Base-by-base conservation (phyloP, 2,329 filamentous ascomycete species). In the Fusarium sp. region DNA sequence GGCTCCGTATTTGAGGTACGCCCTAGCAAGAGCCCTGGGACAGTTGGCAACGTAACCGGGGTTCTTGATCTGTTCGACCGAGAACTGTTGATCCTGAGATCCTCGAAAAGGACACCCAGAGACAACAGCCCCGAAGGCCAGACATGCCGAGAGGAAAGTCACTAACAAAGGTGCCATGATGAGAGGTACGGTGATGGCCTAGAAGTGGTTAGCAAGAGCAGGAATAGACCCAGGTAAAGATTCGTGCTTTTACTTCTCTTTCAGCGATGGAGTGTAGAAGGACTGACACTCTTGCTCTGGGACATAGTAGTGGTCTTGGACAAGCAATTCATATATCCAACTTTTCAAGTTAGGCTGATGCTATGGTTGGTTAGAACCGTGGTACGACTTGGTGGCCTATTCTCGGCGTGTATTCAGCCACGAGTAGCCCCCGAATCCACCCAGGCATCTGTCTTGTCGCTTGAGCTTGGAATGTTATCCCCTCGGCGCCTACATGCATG, bases 31-130 rank as follows among this genome's bases (percentile, higher is more conserved):
- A 1, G 81, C 81, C 5, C 79, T 68, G 9, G 80, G 80, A 8
- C 83, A 84, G 62, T 77, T 80, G 65, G 75, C 79, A 50, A 79
- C 78, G 65, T 80, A 84, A 56, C 80, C 76, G 27, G 79, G 68
- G 74, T 85, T 85, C 69, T 76, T 79, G 50, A 84, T 79, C 72
- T 85, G 83, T 35, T 79, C 73, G 32, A 85, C 72, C 4, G 80
- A 80, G 70, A 79, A 79, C 8, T 77, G 63, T 17, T 70, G 66
- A 30, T 70, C 68, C 8, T 65, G 22, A 43, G 17, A 4, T 22
- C n/a, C 12, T 11, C 35, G 15, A 20, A 74, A 58, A 12, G 77
- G 76, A 10, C 68, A 73, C 20, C 71, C 72, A 17, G 67, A 30
- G 15, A 71, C 58, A 15, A 73, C 70, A 25, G 76, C 68, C 10